These are phyloP conservation scores for Chlorencoelia australis DNA, from an alignment of 2,329 filamentous ascomycete species.

Conservation along the genomic window DNA sequence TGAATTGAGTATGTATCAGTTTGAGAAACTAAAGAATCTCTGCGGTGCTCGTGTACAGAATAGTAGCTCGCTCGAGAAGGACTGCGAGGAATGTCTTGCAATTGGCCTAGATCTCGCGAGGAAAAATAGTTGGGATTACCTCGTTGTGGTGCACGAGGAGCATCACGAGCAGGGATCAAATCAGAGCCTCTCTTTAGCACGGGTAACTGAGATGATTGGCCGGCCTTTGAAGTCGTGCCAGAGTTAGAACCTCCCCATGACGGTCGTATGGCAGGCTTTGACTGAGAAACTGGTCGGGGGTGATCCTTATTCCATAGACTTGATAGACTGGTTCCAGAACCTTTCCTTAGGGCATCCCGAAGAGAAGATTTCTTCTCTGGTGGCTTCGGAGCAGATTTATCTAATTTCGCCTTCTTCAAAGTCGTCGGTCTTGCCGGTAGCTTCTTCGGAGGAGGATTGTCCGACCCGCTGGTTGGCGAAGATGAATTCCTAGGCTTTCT, in stretches of 20 bases:
- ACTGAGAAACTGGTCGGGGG: constrained; percentile 12
- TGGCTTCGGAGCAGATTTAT: constrained; percentile 21
- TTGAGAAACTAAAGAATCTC: constrained; percentile 45
- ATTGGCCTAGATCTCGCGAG: constrained; percentile 28
- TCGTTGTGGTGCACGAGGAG: constrained; percentile 28
- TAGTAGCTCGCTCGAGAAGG: constrained; percentile 40
- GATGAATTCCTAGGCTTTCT: constrained; percentile 21
- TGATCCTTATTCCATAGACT: constrained; percentile 41
- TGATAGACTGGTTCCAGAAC: constrained; percentile 36
- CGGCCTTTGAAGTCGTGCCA: constrained; percentile 13
- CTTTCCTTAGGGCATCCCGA: constrained; percentile 42
- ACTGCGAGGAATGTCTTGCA: constrained; percentile 25
- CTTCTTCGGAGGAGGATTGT: constrained; percentile 15
- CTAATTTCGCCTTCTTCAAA: constrained; percentile 25
- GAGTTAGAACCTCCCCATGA: constrained; percentile 19
- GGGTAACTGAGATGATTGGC: constrained; percentile 22
- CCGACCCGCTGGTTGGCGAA: constrained; percentile 19
- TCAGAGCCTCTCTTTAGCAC: constrained; percentile 27
- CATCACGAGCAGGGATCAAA: constrained; percentile 25
- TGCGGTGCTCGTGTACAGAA: constrained; percentile 40
- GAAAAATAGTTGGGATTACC: constrained; percentile 33
- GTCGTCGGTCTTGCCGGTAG: constrained; percentile 18
- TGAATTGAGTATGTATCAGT: constrained; percentile 46
- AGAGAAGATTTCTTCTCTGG: constrained; percentile 37
- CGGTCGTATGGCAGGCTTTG: constrained; percentile 20